phyloP scores from a whole-genome alignment of 2,329 filamentous ascomycete species.

The Sclerotinia subarctica region DNA sequence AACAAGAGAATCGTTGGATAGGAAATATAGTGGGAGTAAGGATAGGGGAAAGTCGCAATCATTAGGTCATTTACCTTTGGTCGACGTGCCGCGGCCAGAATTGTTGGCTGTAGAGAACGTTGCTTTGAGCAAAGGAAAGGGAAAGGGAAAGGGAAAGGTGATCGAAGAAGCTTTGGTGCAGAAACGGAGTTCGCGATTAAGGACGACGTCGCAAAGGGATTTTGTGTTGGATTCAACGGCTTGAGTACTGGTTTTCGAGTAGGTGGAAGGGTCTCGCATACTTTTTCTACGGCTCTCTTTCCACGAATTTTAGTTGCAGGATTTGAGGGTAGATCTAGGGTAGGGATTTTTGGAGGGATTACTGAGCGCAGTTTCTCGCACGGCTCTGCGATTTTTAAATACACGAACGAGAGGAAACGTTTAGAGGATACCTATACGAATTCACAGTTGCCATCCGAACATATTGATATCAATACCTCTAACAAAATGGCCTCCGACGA shows the following conservation, averaged over 20 bases:
- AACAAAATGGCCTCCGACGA: constrained; percentile 68
- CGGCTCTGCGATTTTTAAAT: not conserved
- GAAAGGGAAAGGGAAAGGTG: not conserved
- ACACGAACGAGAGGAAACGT: not conserved
- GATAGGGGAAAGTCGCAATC: constrained; percentile 9
- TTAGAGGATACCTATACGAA: not conserved
- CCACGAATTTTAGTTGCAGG: not conserved
- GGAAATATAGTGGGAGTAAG: not conserved
- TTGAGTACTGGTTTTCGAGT: not conserved
- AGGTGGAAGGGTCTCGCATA: constrained; percentile 8
- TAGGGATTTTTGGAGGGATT: not conserved
- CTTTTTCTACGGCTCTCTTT: not conserved
- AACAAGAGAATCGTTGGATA: not conserved
- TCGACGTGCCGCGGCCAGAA: not conserved
- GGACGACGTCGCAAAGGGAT: not conserved
- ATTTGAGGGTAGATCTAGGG: not conserved
- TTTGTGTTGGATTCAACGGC: not conserved
- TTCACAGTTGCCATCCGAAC: not conserved
- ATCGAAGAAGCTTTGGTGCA: constrained; percentile 2
- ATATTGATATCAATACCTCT: not conserved
- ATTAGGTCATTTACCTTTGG: constrained; percentile 14
- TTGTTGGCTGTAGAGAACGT: not conserved
- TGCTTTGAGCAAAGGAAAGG: not conserved
- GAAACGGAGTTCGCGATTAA: not conserved
- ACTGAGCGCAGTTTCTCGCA: not conserved